Evolutionary conservation across 306 rosid species (phyloP), one percentile per base, ranked within the genome.

Genomic region (Oxytropis ochrocephala): DNA sequence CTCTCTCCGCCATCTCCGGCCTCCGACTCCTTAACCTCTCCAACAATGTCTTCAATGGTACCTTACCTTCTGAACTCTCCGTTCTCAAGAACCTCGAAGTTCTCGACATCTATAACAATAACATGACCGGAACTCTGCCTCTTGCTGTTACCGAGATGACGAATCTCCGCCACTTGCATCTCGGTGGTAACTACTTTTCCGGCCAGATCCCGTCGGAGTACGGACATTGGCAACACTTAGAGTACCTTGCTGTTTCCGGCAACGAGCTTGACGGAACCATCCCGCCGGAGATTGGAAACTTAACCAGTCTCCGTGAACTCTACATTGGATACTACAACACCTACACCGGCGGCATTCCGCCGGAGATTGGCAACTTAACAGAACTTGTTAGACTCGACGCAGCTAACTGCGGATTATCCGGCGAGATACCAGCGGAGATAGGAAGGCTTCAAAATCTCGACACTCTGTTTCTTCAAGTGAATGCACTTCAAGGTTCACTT

Each of bases 401-500:
- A 0, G 98, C 98, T 0, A 73, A 84, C 83, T 88, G 97, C 14
- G 85, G 83, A n/a, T 64, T 93, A 17, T 12, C 89, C 72, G 97
- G 98, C 2, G 97, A 86, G 85, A 78, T 93, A 19, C 97, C 98
- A 0, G 68, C 85, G 62, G 97, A 87, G 58, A 56, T 93, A 1
- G 91, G 94, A 0, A 87, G 54, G 49, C 87, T 93, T 19, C 89
- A 87, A 61, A 93, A 86, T 1, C 85, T 90, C 0, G 98, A 93
- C 32, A 88, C 98, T 52, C 85, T 93, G 72, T 93, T 93, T 79
- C 93, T 93, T 57, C 98, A 93, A 54, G 97, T 93, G 80, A 93
- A 93, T 78, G 91, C 81, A 3, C 88, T 93, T 21, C 57, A 91
- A 0, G 97, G 98, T 30, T 61, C 89, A 32, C 62, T 93, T n/a